Conservation (phyloP, 768 basidiomycete species). For the Nidularia sp. region DNA sequence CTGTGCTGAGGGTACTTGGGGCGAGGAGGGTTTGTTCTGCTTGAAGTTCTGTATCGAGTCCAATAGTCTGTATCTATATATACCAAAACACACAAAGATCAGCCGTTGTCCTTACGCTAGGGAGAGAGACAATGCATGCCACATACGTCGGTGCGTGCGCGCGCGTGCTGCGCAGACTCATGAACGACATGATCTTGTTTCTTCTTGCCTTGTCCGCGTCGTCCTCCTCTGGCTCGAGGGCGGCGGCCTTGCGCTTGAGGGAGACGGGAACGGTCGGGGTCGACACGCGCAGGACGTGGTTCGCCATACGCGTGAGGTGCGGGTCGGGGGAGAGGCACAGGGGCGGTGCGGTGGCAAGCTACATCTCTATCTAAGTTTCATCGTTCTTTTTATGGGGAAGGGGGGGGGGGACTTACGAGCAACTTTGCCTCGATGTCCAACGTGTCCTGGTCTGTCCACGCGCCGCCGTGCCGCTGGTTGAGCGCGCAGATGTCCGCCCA, state of each 20-base stretch:
- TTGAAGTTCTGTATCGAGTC: conserved; percentile 30
- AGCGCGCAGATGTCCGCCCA: conserved; percentile 77
- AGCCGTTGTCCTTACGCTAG: neutral
- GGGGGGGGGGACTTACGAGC: conserved; percentile 43
- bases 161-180: conserved; percentile 58
- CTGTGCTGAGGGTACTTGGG: conserved; percentile 14
- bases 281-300: conserved; percentile 68
- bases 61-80: conserved; percentile 51
- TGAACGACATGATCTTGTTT: conserved; percentile 73
- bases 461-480: conserved; percentile 51
- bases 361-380: too few relatives aligned
- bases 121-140: conserved; percentile 1
- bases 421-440: conserved; percentile 72
- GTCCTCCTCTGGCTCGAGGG: conserved; percentile 69
- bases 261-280: conserved; percentile 70
- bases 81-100: neutral
- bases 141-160: conserved; percentile 48
- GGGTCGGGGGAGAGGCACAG: conserved; percentile 80
- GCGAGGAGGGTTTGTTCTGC: conserved; percentile 13
- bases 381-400: neutral
- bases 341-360: conserved; percentile 74
- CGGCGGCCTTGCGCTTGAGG: conserved; percentile 72
- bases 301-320: conserved; percentile 70
- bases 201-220: conserved; percentile 71
- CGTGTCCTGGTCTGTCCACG: conserved; percentile 70